Percentiles rank a stretch among this genome's conserved stretches.
Evolutionary conservation across 176 grass and related monocot genomes (phyloP).

Genomic region (Aegilops bicornis): DNA sequence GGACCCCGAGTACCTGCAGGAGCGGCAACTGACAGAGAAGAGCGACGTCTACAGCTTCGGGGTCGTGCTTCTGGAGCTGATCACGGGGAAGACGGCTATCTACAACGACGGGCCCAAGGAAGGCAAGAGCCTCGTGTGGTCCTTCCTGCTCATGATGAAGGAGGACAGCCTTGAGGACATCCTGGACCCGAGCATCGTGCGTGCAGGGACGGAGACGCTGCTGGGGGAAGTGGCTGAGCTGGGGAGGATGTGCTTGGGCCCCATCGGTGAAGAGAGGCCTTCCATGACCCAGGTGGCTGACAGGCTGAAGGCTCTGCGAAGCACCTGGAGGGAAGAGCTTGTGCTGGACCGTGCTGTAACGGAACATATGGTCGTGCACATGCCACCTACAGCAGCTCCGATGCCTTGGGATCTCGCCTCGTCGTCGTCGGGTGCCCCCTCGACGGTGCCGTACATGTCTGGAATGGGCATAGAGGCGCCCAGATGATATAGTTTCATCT

Average conservation of each 20-base stretch:
- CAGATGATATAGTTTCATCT: neutral
- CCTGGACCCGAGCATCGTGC: slow-evolving; percentile 6
- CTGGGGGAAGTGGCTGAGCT: neutral
- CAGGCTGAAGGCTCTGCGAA: neutral
- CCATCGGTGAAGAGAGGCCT: neutral
- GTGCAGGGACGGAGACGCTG: neutral
- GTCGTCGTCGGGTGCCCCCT: neutral
- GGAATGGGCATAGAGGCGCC: neutral
- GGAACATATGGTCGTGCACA: neutral
- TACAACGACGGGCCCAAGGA: neutral
- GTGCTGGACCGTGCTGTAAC: neutral
- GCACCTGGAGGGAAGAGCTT: neutral
- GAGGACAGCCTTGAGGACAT: neutral
- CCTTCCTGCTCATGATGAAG: neutral
- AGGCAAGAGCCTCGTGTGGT: neutral
- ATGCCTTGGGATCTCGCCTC: neutral
- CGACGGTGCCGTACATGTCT: neutral
- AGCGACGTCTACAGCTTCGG: slow-evolving; percentile 32
- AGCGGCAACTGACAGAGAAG: neutral
- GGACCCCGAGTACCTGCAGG: slow-evolving; percentile 32
- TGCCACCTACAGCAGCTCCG: neutral
- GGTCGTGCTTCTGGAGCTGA: slow-evolving; percentile 2
- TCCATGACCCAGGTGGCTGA: neutral
- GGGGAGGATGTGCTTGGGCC: neutral
- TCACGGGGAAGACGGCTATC: neutral